Base-by-base conservation (phyloP, 306 rosid species). In the Trifolium subterraneum region DNA sequence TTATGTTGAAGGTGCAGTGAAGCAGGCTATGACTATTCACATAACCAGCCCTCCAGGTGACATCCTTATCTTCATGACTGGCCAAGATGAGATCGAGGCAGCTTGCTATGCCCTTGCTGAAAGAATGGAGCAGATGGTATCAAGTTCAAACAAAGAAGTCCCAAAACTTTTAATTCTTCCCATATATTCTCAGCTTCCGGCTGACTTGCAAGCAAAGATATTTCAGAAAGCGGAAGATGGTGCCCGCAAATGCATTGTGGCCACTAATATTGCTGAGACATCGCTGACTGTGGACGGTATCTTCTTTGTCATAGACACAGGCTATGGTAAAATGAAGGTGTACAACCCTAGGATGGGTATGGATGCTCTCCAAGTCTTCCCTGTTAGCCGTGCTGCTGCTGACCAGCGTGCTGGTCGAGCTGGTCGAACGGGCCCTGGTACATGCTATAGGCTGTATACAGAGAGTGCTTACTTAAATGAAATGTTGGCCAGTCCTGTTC, bases 41-140 rank as follows among this genome's bases (percentile, higher is more conserved):
- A 90, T 94, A 83, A 88, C 96, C 35, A 91, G 97, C 70, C 93
- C 98, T 62, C 88, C 95, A 0, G 98, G 98, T 75, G 98, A 94
- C 83, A 90, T 94, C 71, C 98, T 94, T 70, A 94, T 94, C 75
- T 94, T 94, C 84, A 91, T 91, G 98, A 94, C 97, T 20, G 98
- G 98, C 71, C 98, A 91, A 86, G 98, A 94, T 70, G 98, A 94
- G 92, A 94, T 94, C 48, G 98, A 94, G 86, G 98, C 98, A 27
- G 98, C 97, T 44, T 94, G 98, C 82, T 92, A 85, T 78, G 75
- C 98, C 70, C 91, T 94, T 72, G 97, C 96, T 10, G 98, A 94
- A 78, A 88, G 98, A 38, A 78, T 94, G 83, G 97, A 94, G 78
- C 97, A 94, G 79, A 91, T 94, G 78, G 51, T 84, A 39, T 83